Percentiles rank a stretch among this genome's conserved stretches.
phyloP scores from a whole-genome alignment of 305 asterid species.

The Fraxinus sp. region DNA sequence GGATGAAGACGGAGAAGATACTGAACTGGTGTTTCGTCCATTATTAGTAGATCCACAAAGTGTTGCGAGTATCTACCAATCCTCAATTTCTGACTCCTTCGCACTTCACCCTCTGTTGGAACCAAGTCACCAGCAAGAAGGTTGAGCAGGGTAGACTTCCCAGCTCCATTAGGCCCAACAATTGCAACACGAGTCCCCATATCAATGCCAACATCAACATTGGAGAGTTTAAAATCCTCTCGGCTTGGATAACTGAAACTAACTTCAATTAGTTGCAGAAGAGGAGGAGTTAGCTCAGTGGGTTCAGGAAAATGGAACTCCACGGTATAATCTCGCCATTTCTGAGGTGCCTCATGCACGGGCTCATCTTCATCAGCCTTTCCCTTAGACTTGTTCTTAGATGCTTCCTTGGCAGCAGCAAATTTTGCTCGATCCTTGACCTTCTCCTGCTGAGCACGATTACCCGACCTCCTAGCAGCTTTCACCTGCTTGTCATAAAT shows the following conservation, averaged over 20 bases:
- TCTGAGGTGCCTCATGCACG: slow-evolving; percentile 63
- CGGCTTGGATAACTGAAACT: slow-evolving; percentile 71
- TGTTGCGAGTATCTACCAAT: slow-evolving; percentile 86
- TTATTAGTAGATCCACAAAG: slow-evolving; percentile 72
- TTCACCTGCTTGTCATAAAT: slow-evolving; percentile 64
- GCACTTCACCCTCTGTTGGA: slow-evolving; percentile 66
- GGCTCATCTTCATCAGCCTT: slow-evolving; percentile 71
- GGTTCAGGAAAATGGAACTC: slow-evolving; percentile 88
- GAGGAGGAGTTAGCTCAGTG: slow-evolving; percentile 66
- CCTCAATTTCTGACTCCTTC: slow-evolving; percentile 70
- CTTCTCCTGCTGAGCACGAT: slow-evolving; percentile 68
- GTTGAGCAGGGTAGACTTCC: slow-evolving; percentile 79
- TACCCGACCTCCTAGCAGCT: slow-evolving; percentile 82
- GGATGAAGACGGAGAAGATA: slow-evolving; percentile 86
- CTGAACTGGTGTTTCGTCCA: slow-evolving; percentile 90
- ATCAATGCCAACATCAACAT: slow-evolving; percentile 79
- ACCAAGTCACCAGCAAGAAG: slow-evolving; percentile 78
- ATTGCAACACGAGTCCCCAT: slow-evolving; percentile 94
- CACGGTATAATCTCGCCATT: slow-evolving; percentile 82
- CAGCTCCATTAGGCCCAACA: slow-evolving; percentile 86
- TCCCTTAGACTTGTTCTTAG: slow-evolving; percentile 62
- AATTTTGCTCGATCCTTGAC: slow-evolving; percentile 79
- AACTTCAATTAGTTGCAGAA: slow-evolving; percentile 68
- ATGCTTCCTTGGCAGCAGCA: slow-evolving; percentile 70
- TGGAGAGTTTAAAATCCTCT: slow-evolving; percentile 61